Evolutionary conservation across 257 asterid genomes (phyloP).

Genomic region (Avicennia marina): DNA sequence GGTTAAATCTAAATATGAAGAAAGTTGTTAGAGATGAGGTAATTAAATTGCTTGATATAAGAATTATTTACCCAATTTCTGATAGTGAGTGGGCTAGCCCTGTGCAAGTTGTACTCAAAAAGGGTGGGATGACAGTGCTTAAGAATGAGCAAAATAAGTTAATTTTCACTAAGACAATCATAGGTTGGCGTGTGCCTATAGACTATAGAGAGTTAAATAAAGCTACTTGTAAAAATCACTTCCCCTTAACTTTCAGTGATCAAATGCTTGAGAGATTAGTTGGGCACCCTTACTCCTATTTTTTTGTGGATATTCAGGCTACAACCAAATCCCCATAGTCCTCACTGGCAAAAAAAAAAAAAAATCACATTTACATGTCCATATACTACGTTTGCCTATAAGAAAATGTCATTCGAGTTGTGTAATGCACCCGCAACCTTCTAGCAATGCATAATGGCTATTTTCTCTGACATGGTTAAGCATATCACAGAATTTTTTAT

Average conservation of each 20-base stretch:
- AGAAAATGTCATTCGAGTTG: neutral
- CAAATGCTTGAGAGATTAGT: neutral
- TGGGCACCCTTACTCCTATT: neutral
- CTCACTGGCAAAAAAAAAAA: neutral
- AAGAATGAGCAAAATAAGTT: no score
- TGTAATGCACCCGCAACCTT: neutral
- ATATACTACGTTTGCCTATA: no score
- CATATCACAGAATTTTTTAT: neutral
- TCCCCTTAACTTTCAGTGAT: neutral
- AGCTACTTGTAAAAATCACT: neutral
- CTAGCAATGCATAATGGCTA: neutral
- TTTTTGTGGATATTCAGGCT: neutral
- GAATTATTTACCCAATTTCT: neutral
- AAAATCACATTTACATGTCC: neutral
- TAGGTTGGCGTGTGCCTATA: neutral
- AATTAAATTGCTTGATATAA: neutral
- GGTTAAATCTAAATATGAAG: neutral
- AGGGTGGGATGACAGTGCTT: neutral
- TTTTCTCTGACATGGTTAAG: neutral
- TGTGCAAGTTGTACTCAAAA: neutral
- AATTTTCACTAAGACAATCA: no score
- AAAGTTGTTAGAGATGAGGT: neutral
- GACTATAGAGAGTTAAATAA: neutral
- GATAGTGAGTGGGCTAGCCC: neutral
- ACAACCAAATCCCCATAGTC: neutral